A percentile compares a stretch with the other conserved stretches of the same genome.
Conservation (phyloP, 75 land plant genomes). For the Gnetum montanum region DNA sequence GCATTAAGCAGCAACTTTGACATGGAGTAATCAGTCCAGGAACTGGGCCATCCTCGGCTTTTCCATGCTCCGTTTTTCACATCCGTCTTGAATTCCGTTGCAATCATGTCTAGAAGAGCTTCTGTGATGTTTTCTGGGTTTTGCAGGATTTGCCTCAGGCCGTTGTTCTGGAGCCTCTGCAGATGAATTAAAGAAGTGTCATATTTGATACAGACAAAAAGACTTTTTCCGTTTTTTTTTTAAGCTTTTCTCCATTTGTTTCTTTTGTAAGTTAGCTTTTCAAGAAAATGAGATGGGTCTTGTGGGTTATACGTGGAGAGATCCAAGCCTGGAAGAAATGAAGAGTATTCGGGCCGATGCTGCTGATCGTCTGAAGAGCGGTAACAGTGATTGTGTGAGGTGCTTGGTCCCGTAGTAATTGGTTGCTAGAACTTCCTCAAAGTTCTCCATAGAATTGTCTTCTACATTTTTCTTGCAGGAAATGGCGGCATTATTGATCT, state of each 20-base stretch:
- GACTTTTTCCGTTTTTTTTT: neutral
- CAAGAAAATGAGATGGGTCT: no score
- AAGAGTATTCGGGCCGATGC: slow-evolving; percentile 46
- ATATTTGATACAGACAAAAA: neutral
- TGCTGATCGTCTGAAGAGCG: slow-evolving; percentile 36
- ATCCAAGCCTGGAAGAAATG: slow-evolving; percentile 63
- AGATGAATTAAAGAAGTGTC: neutral
- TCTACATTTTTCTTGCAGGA: slow-evolving; percentile 23
- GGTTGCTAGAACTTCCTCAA: slow-evolving; percentile 37
- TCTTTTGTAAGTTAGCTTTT: no score
- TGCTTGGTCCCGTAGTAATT: slow-evolving; percentile 58
- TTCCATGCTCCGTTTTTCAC: slow-evolving; percentile 44
- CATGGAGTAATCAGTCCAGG: slow-evolving; percentile 53
- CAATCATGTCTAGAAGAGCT: slow-evolving; percentile 43
- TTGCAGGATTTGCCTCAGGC: slow-evolving; percentile 19
- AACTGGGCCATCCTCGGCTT: slow-evolving; percentile 64
- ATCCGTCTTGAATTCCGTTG: slow-evolving; percentile 30
- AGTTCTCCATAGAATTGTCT: slow-evolving; percentile 40
- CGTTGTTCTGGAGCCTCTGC: slow-evolving; percentile 52
- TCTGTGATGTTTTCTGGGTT: slow-evolving; percentile 31
- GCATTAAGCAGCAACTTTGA: slow-evolving; percentile 85
- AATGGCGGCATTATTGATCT: slow-evolving; percentile 80
- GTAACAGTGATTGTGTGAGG: slow-evolving; percentile 47
- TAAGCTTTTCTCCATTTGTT: no score
- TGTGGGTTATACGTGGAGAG: slow-evolving; percentile 43